phyloP scores from a whole-genome alignment of 2,329 filamentous ascomycete species.

The Trichophyton benhamiae region DNA sequence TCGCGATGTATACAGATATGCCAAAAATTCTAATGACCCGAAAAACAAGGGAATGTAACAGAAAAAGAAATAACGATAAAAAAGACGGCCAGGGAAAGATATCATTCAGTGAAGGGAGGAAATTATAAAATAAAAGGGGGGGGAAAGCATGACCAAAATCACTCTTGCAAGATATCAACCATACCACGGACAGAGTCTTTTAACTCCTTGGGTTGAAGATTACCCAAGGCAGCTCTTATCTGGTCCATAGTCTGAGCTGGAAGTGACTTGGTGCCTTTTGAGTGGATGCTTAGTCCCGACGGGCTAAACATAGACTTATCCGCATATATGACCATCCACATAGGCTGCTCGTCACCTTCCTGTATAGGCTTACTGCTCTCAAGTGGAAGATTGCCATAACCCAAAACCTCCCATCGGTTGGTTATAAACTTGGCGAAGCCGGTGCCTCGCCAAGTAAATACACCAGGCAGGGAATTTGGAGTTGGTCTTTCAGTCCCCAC shows the following conservation, averaged over 20 bases:
- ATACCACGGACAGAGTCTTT: neutral
- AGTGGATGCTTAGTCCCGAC: neutral
- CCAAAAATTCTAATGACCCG: neutral
- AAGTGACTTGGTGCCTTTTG: neutral
- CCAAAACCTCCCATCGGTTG: neutral
- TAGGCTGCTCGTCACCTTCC: neutral
- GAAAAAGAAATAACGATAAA: neutral
- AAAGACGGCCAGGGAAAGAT: no score
- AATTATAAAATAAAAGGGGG: no score
- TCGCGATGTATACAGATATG: neutral
- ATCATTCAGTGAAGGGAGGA: neutral
- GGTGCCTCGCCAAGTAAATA: conserved; percentile 1
- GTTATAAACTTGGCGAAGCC: neutral
- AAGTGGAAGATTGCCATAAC: neutral
- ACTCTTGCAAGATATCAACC: neutral
- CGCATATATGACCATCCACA: neutral
- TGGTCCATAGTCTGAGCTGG: neutral
- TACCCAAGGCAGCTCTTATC: neutral
- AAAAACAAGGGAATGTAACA: neutral
- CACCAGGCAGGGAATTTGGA: neutral
- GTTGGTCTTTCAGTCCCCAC: neutral
- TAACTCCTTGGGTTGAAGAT: neutral
- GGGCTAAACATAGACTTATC: neutral
- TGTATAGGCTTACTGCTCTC: neutral
- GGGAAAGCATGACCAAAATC: neutral